Conservation (phyloP, 805 yeast genomes). For the Candida schatavii region DNA sequence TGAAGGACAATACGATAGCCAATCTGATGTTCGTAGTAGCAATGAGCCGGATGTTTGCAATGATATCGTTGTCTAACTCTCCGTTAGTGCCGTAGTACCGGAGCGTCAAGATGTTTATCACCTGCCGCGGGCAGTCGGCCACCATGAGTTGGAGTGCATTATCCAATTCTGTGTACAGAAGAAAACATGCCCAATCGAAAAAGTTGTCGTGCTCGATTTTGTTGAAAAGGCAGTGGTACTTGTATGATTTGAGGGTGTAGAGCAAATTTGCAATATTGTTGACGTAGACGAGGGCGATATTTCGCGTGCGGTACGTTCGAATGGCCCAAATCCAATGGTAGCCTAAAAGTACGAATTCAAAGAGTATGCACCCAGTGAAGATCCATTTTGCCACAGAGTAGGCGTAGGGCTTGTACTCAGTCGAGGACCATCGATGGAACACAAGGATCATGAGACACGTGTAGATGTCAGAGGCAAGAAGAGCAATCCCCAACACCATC, state of each 20-base stretch:
- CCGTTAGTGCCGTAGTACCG: slow-evolving; percentile 49
- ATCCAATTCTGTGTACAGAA: slow-evolving; percentile 62
- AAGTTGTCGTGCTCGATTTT: slow-evolving; percentile 60
- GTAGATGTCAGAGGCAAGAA: slow-evolving; percentile 68
- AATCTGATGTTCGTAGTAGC: slow-evolving; percentile 62
- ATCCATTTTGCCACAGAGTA: slow-evolving; percentile 62
- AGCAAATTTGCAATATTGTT: slow-evolving; percentile 58
- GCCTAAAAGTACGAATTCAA: slow-evolving; percentile 57
- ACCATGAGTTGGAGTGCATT: slow-evolving; percentile 59
- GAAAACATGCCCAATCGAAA: slow-evolving; percentile 66
- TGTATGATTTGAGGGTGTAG: slow-evolving; percentile 56
- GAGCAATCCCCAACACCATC: slow-evolving; percentile 52
- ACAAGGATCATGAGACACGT: slow-evolving; percentile 75
- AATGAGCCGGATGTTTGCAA: slow-evolving; percentile 49
- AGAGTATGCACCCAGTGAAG: slow-evolving; percentile 77
- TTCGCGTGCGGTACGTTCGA: slow-evolving; percentile 54
- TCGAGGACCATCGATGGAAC: slow-evolving; percentile 64
- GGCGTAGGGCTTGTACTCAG: slow-evolving; percentile 43
- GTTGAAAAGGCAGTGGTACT: slow-evolving; percentile 70
- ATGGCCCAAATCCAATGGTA: slow-evolving; percentile 60
- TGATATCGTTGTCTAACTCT: slow-evolving; percentile 39
- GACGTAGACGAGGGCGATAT: slow-evolving; percentile 68
- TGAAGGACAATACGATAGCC: slow-evolving; percentile 70
- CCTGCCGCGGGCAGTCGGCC: slow-evolving; percentile 87
- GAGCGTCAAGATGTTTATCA: slow-evolving; percentile 73